phyloP scores from a whole-genome alignment of 1,284 basidiomycete species.

The Heterobasidion irregulare region DNA sequence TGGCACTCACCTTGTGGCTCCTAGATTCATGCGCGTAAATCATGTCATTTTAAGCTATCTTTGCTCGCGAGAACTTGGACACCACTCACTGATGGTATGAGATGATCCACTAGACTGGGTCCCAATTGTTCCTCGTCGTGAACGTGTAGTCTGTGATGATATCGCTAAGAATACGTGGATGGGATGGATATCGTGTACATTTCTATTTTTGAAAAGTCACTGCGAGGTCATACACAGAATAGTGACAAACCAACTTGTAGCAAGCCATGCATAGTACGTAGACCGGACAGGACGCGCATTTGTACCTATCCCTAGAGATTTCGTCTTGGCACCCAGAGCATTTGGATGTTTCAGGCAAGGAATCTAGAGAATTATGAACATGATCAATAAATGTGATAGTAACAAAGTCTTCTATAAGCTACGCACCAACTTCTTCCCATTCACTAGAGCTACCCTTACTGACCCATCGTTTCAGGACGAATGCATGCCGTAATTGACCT shows the following conservation, averaged over 20 bases:
- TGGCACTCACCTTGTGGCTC: too few relatives aligned
- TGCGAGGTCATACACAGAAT: slow-evolving; percentile 15
- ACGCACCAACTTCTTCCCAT: slow-evolving; percentile 83
- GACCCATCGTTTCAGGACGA: slow-evolving; percentile 74
- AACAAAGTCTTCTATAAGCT: not conserved
- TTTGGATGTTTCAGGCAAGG: slow-evolving; percentile 50
- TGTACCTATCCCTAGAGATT: slow-evolving; percentile 63
- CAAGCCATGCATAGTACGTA: slow-evolving; percentile 79
- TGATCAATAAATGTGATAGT: slow-evolving; percentile 1
- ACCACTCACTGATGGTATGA: not conserved
- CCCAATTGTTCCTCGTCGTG: slow-evolving; percentile 11
- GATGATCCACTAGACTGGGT: not conserved
- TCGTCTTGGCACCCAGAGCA: slow-evolving; percentile 74
- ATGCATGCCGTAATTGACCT: slow-evolving; percentile 74
- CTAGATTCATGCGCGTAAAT: too few relatives aligned
- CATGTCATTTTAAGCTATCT: too few relatives aligned
- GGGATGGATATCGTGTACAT: slow-evolving; percentile 83
- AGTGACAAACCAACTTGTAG: slow-evolving; percentile 44
- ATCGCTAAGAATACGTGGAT: slow-evolving; percentile 77
- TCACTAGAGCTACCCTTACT: slow-evolving; percentile 39
- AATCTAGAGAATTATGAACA: slow-evolving; percentile 39
- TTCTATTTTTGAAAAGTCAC: slow-evolving; percentile 18
- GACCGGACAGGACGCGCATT: slow-evolving; percentile 75
- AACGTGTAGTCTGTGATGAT: slow-evolving; percentile 46
- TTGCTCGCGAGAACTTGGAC: not conserved